A percentile compares a stretch with the other conserved stretches of the same genome.
Conservation (phyloP, 2,329 filamentous ascomycete species). For the Phyllosticta citrichinensis region DNA sequence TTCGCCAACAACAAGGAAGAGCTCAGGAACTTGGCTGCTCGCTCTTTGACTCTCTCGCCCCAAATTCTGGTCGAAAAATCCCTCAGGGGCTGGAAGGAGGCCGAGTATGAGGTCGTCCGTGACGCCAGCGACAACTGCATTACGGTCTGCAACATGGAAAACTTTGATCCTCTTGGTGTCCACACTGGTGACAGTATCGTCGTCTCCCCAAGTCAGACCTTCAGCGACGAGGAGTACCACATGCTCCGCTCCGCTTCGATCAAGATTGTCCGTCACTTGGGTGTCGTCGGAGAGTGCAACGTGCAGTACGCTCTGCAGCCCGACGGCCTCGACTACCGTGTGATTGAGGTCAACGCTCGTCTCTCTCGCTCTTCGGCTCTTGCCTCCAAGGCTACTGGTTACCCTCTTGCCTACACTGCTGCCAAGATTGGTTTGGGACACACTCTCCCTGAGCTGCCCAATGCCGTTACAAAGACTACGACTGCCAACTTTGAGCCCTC, state of each 20-base stretch:
- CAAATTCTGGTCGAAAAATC: constrained; percentile 98
- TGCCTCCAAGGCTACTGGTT: constrained; percentile 95
- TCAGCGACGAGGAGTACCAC: constrained; percentile 98
- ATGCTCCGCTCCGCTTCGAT: constrained; percentile 97
- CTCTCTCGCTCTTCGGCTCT: constrained; percentile 93
- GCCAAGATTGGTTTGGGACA: constrained; percentile 97
- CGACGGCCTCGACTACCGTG: constrained; percentile 92
- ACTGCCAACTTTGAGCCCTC: constrained; percentile 98
- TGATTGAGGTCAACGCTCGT: constrained; percentile 98
- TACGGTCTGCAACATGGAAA: constrained; percentile 98
- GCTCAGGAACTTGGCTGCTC: constrained; percentile 83
- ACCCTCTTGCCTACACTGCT: constrained; percentile 92
- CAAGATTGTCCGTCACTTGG: constrained; percentile 95
- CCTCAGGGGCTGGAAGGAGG: constrained; percentile 98
- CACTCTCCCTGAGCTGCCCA: constrained; percentile 88
- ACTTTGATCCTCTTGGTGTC: constrained; percentile 94
- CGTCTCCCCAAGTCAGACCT: constrained; percentile 89
- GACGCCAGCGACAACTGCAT: constrained; percentile 98
- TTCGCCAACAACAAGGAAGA: constrained; percentile 94
- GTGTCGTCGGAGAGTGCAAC: constrained; percentile 97
- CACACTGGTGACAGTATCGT: constrained; percentile 99
- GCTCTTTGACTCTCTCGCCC: constrained; percentile 84
- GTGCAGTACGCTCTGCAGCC: constrained; percentile 96
- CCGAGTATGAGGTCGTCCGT: constrained; percentile 96
- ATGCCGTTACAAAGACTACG: constrained; percentile 96